These are phyloP conservation scores for Diaporthe ilicicola DNA, from an alignment of 2,329 filamentous ascomycete genomes.

Conservation along the genomic window DNA sequence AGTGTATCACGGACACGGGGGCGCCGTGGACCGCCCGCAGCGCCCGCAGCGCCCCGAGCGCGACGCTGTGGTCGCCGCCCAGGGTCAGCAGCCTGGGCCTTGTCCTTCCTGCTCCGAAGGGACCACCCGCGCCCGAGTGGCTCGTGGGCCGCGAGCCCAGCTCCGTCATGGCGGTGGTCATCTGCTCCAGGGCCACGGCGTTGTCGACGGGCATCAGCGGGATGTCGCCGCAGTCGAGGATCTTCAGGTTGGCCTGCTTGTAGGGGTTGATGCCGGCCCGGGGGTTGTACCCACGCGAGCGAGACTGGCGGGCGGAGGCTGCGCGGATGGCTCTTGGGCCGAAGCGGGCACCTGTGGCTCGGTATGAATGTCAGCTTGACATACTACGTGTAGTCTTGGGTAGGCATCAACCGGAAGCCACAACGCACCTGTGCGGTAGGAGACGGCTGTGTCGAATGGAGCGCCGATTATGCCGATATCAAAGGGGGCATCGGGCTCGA, in stretches of 20 bases:
- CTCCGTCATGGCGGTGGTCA: conserved; percentile 28
- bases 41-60: conserved; percentile 40
- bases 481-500: background rate
- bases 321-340: conserved; percentile 34
- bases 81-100: conserved; percentile 19
- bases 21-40: conserved; percentile 40
- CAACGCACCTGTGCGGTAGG: conserved; percentile 34
- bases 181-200: conserved; percentile 37
- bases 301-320: conserved; percentile 30
- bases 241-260: conserved; percentile 23
- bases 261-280: conserved; percentile 32
- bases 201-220: conserved; percentile 37
- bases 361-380: too few relatives aligned
- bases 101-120: too few relatives aligned
- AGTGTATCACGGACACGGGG: conserved; percentile 42
- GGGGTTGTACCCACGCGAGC: conserved; percentile 30
- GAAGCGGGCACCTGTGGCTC: too few relatives aligned
- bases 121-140: too few relatives aligned
- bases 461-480: conserved; percentile 35
- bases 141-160: conserved; percentile 24
- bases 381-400: too few relatives aligned
- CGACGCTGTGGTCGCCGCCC: conserved; percentile 43
- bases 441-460: conserved; percentile 35
- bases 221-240: conserved; percentile 36
- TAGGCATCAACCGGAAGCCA: too few relatives aligned